These are phyloP conservation scores for Leishmania gerbilli DNA, from an alignment of 208 protist genomes.

Conservation along the genomic window DNA sequence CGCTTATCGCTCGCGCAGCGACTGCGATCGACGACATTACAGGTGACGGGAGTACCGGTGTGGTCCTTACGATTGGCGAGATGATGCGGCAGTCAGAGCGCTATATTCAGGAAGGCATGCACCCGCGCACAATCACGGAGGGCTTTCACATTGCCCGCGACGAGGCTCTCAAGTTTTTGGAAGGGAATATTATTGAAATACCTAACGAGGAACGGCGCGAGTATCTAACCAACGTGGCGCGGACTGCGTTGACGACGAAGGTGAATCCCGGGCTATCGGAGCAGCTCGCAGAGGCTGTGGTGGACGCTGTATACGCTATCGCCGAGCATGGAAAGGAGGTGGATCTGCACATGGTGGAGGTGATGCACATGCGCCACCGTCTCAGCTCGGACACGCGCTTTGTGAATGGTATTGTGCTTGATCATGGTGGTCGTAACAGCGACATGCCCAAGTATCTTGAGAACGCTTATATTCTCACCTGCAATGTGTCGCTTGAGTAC, in stretches of 20 bases:
- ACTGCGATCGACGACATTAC: constrained; percentile 99
- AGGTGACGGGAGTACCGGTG: constrained; percentile 99
- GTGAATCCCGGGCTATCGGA: constrained; percentile 71
- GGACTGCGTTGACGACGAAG: constrained; percentile 97
- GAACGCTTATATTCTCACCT: constrained; percentile 99
- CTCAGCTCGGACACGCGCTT: constrained; percentile 96
- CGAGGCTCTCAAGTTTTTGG: constrained; percentile 92
- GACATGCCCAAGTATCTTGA: constrained; percentile 98
- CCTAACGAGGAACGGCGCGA: constrained; percentile 82
- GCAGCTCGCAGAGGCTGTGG: constrained; percentile 93
- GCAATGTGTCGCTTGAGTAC: constrained; percentile 99
- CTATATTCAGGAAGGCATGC: constrained; percentile 98
- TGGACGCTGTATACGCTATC: constrained; percentile 96
- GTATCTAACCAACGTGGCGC: constrained; percentile 95
- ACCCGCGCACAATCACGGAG: constrained; percentile 98
- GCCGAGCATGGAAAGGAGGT: constrained; percentile 70
- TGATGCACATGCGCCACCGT: constrained; percentile 99
- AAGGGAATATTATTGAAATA: constrained; percentile 71
- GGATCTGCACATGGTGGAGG: constrained; percentile 99
- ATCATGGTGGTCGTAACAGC: constrained; percentile 99
- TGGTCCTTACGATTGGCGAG: constrained; percentile 99
- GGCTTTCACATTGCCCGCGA: constrained; percentile 97
- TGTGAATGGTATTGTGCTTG: constrained; percentile 99
- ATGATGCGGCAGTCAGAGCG: constrained; percentile 98
- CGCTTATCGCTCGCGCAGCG: constrained; percentile 98